Evolutionary conservation across 768 basidiomycete genomes (phyloP), one percentile per base, ranked within the genome.

Genomic region (Leccinum disarticulatum): DNA sequence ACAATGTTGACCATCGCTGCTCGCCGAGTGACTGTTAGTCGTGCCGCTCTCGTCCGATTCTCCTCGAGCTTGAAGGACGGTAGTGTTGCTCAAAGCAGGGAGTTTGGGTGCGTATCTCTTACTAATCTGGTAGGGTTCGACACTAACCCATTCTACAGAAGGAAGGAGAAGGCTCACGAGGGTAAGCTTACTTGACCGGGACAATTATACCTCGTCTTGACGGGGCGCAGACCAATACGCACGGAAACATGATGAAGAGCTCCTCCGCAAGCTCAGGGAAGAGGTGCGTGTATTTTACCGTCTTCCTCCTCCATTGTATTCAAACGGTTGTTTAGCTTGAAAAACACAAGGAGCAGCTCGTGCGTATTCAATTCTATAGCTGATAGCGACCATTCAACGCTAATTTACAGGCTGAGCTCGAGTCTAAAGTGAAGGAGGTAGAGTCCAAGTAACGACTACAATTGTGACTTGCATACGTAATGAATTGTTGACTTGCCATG

Each of bases 121-220:
- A 27, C n/a, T 19, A n/a, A n/a, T n/a, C 19, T 3, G 17, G 27
- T n/a, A 5, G 5, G 10, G 4, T 15, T 38, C 13, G 35, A 35
- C 15, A 25, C 30, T 56, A 25, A 69, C 31, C 52, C 14, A 9
- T 6, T 25, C 11, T 27, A n/a, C 71, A 91, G 89, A 67, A 84
- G 84, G 74, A 90, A 83, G 73, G 89, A 90, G 72, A 86, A 81
- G 69, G 89, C 88, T 19, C 82, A 88, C 55, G 89, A 91, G 75
- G 80, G 83, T 79, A 15, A 48, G 60, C 35, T 66, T 25, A 58
- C 70, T 11, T 14, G n/a, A 15, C 8, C 25, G n/a, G 27, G 15
- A 55, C 33, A 22, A 11, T 6, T 15, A 5, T 22, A 22, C 6
- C 47, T 22, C 7, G 7, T 55, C 36, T n/a, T 66, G 15, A 66